These are phyloP conservation scores for Karstenula rhodostoma DNA, from an alignment of 2,329 filamentous ascomycete species.

Conservation along the genomic window DNA sequence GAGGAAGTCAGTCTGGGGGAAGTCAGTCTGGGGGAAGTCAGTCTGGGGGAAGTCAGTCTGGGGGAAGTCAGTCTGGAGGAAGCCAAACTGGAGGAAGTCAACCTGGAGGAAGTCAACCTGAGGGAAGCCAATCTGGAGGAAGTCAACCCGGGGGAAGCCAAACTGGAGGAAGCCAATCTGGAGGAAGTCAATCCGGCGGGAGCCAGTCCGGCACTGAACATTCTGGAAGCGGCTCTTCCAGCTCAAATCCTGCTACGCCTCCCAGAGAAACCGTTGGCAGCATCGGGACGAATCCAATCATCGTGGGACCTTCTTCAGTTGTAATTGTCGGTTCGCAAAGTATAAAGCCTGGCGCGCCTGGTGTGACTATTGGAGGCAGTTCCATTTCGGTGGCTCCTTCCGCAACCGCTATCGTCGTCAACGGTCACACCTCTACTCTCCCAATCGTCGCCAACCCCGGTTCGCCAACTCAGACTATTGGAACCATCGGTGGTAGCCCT, in stretches of 20 bases:
- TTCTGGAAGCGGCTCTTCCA: slow-evolving; percentile 18
- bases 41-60: not conserved
- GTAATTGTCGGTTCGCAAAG: slow-evolving; percentile 47
- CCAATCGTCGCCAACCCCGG: slow-evolving; percentile 26
- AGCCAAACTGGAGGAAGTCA: not conserved
- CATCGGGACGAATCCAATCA: slow-evolving; percentile 39
- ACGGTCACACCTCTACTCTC: slow-evolving; percentile 37
- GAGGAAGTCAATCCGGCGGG: not conserved
- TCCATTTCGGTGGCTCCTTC: slow-evolving; percentile 45
- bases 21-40: not conserved
- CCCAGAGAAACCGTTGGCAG: slow-evolving; percentile 32
- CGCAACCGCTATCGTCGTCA: slow-evolving; percentile 48
- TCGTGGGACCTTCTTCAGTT: slow-evolving; percentile 44
- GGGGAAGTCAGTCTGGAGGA: not conserved
- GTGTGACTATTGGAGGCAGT: slow-evolving; percentile 48
- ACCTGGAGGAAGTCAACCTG: not conserved
- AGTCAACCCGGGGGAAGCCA: not conserved
- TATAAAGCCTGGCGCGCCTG: slow-evolving; percentile 43
- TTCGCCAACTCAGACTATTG: slow-evolving; percentile 42
- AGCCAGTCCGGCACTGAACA: slow-evolving; percentile 13
- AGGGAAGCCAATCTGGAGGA: not conserved
- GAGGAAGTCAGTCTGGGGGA: not conserved
- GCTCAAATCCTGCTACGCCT: slow-evolving; percentile 14
- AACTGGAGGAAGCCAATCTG: not conserved
- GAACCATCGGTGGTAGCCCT: slow-evolving; percentile 36